Evolutionary conservation across 2,329 filamentous ascomycete genomes (phyloP), one percentile per base, ranked within the genome.

Genomic region (Aspergillus novoparasiticus): DNA sequence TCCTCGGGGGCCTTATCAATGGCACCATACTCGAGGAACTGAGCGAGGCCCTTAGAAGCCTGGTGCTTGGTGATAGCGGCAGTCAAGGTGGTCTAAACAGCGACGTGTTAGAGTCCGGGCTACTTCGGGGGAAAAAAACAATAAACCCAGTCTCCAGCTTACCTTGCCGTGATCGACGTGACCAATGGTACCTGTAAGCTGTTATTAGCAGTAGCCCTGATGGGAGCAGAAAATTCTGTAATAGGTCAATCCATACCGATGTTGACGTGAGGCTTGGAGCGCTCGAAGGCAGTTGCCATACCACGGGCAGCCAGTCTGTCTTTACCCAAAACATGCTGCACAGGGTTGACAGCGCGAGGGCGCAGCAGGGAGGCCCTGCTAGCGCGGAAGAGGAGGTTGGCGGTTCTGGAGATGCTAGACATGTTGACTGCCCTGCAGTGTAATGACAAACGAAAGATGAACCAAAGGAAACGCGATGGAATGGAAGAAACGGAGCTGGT

Each of bases 91-190:
- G 95, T 99, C 95, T 98, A 76, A 64, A 58, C 64, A 69, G 53
- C 63, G 66, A 63, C 61, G 66, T 62, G 62, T 70, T 59, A 62
- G 61, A 61, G 54, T 58, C 39, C 58, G 60, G 58, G 36, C 32
- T 41, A 57, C 28, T 45, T 60, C 57, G 66, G 56, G 57, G 23
- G n/a, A 54, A 43, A 46, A 53, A 26, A 28, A 43, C 34, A 51
- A 41, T 21, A 45, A 56, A 64, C 34, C 63, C 32, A 57, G 36
- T 30, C 48, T 48, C 46, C 43, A 10, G 61, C 77, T 69, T 83
- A 96, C 94, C 91, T 99, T 99, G 85, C 94, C 94, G 84, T 99
- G 94, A 88, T 99, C 95, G 83, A 99, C 95, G 86, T 99, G 95
- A 74, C 95, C 95, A 83, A 99, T 99, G 73, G 95, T 99, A 80